Evolutionary conservation across 352 stramenopile genomes (phyloP).

Genomic region (Blastocystis sp.): DNA sequence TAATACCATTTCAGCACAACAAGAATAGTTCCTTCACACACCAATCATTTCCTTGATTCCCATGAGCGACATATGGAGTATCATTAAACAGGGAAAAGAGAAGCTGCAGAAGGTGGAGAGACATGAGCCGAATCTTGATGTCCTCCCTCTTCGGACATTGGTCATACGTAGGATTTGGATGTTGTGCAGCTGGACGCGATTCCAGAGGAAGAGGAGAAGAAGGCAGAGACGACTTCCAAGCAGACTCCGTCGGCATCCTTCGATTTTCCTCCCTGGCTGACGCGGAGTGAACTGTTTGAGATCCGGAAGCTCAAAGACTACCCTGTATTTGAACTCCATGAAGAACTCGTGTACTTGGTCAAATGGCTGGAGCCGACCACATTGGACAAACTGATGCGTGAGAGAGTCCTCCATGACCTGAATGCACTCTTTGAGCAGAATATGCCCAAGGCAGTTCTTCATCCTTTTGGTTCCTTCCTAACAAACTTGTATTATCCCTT

Average conservation of each 20-base stretch:
- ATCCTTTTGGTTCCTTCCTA: slow-evolving; percentile 55
- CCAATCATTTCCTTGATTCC: neutral
- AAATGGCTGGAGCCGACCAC: slow-evolving; percentile 29
- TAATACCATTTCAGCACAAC: too few species aligned
- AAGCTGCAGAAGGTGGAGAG: slow-evolving; percentile 19
- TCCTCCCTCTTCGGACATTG: neutral
- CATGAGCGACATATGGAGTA: slow-evolving; percentile 53
- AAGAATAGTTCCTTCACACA: neutral
- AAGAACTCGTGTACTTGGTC: slow-evolving; percentile 48
- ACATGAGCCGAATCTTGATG: neutral
- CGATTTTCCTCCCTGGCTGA: neutral
- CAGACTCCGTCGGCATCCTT: neutral
- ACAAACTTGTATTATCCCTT: slow-evolving; percentile 37
- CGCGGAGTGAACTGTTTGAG: neutral
- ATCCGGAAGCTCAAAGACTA: slow-evolving; percentile 34
- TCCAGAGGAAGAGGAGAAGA: neutral
- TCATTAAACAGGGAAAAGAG: slow-evolving; percentile 51
- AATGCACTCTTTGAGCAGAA: neutral
- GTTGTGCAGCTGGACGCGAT: neutral
- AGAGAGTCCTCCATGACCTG: slow-evolving; percentile 14
- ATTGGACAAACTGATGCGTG: slow-evolving; percentile 41
- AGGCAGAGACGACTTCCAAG: neutral
- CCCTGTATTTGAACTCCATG: slow-evolving; percentile 43
- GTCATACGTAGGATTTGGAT: neutral
- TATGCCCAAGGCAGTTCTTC: neutral